Percentiles rank a stretch among this genome's conserved stretches.
Conservation (phyloP, 805 yeast species). For the Lipomyces sp. region DNA sequence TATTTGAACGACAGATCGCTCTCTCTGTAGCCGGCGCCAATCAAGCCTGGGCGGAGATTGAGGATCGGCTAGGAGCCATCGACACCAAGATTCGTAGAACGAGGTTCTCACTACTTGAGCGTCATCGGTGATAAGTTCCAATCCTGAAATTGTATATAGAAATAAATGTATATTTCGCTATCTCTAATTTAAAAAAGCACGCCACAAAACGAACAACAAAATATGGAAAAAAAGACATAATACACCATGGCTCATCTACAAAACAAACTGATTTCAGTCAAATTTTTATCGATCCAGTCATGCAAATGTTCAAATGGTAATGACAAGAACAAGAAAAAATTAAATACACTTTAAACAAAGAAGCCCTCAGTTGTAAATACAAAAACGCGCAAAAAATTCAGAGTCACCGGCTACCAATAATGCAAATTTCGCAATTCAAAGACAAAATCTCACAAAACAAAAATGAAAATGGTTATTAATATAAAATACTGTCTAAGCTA, state of each 20-base stretch:
- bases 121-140: not conserved
- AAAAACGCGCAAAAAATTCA: not conserved
- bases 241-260: not conserved
- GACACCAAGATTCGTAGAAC: constrained; percentile 11
- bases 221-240: constrained; percentile 10
- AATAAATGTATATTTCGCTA: not conserved
- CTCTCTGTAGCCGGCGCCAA: constrained; percentile 26
- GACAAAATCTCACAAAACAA: constrained; percentile 3
- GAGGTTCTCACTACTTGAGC: not conserved
- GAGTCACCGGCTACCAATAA: constrained; percentile 5
- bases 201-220: constrained; percentile 3
- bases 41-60: constrained; percentile 29
- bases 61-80: constrained; percentile 22
- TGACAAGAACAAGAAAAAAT: not conserved
- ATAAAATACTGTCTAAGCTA: not conserved
- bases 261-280: not conserved
- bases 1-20: constrained; percentile 24
- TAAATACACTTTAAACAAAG: not conserved
- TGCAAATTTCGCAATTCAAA: constrained; percentile 1
- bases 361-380: constrained; percentile 8
- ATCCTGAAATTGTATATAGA: not conserved
- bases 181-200: not conserved
- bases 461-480: not conserved
- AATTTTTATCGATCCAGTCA: not conserved
- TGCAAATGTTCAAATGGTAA: not conserved